Evolutionary conservation across 768 basidiomycete genomes (phyloP), one percentile per base, ranked within the genome.

Genomic region (Cubamyces lactineus): DNA sequence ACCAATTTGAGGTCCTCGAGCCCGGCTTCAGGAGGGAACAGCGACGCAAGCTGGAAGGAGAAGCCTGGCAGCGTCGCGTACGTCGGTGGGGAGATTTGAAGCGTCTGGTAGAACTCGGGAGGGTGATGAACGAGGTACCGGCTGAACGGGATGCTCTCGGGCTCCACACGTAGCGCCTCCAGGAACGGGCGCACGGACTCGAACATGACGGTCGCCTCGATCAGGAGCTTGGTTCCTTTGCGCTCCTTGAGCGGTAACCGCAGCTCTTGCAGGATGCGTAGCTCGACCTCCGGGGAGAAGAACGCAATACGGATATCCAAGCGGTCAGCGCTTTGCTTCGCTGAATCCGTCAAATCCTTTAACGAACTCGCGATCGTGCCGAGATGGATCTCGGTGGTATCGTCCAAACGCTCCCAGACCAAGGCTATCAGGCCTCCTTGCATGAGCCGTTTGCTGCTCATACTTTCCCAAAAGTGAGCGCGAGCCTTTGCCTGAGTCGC

Each of bases 141-240:
- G 0, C 76, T 68, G 68, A 89, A 87, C 0, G 87, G 87, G 3
- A 91, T 57, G 2, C 72, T 71, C 53, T 82, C 80, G 0, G 89
- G 86, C 56, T 86, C 86, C 2, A 75, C 73, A 61, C 82, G 79
- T 6, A 91, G 76, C 0, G 83, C 79, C 59, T 86, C 80, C 11
- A 91, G 76, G 74, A 91, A 91, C 0, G 89, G 89, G 3, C 86
- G 77, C 42, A 88, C 80, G 0, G 86, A 78, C 62, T 88, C 88
- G 59, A 82, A 89, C 82, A 90, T 82, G 59, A 89, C 82, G 0
- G 83, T 80, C 0, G 83, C 78, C 60, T 90, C 88, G 9, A 89
- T 73, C 26, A 89, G 74, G 1, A 87, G 57, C 52, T 57, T 63
- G 45, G 63, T 66, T n/a, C 66, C 64, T 3, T 61, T 57, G 2